Evolutionary conservation across 768 basidiomycete genomes (phyloP).

Genomic region (Sporobolomyces phaffii): DNA sequence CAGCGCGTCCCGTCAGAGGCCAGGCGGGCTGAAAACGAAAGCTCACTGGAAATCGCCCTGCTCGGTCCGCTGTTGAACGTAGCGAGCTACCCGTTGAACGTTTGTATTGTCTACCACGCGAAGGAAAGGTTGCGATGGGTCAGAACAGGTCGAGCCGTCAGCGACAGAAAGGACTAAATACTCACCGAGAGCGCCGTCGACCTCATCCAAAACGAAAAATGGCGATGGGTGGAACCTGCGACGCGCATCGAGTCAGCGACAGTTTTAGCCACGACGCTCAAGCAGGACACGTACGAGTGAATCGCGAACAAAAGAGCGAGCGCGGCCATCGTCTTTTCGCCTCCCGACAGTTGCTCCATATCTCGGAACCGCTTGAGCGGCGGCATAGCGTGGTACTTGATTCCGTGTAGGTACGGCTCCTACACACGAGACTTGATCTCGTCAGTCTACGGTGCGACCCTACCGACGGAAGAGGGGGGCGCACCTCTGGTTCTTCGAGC

Average conservation of each 20-base stretch:
- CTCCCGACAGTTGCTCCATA: constrained; percentile 97
- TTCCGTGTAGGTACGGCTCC: constrained; percentile 79
- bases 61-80: constrained; percentile 78
- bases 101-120: constrained; percentile 77
- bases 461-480: too few species aligned
- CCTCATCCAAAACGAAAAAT: constrained; percentile 97
- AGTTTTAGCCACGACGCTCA: neutral
- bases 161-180: too few species aligned
- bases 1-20: too few species aligned
- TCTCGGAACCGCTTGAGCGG: constrained; percentile 99
- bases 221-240: constrained; percentile 87
- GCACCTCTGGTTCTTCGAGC: constrained; percentile 88
- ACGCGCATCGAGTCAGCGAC: too few species aligned
- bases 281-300: constrained; percentile 60
- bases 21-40: neutral
- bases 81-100: constrained; percentile 88
- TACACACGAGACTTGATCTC: constrained; percentile 44
- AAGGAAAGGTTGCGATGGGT: neutral
- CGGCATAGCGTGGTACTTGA: constrained; percentile 99
- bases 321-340: constrained; percentile 97
- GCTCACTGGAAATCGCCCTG: constrained; percentile 45
- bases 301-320: constrained; percentile 94
- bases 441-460: too few species aligned
- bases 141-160: neutral
- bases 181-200: constrained; percentile 73